phyloP scores from a whole-genome alignment of 257 asterid genomes.

The Echites panduratus region DNA sequence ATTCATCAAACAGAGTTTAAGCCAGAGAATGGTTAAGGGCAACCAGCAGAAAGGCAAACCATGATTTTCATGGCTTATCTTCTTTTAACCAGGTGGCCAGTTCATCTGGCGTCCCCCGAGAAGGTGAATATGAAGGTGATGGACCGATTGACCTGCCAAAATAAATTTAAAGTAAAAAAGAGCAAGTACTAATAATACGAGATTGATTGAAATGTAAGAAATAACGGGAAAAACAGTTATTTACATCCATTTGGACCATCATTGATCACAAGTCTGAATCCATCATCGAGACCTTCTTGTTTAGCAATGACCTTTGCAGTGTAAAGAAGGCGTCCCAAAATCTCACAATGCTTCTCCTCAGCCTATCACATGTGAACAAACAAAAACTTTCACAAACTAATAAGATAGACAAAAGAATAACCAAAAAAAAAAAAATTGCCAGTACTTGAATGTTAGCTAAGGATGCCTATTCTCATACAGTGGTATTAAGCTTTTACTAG shows the following conservation, averaged over 20 bases:
- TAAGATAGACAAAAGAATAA: not conserved
- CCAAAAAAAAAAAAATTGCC: not conserved
- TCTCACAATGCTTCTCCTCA: slow-evolving; percentile 68
- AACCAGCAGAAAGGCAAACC: not conserved
- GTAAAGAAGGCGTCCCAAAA: slow-evolving; percentile 80
- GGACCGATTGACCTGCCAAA: slow-evolving; percentile 78
- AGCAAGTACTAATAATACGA: not conserved
- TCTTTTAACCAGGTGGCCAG: slow-evolving; percentile 92
- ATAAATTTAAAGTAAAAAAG: slow-evolving; percentile 1
- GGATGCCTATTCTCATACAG: not conserved
- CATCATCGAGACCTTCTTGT: slow-evolving; percentile 85
- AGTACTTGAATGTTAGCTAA: not conserved
- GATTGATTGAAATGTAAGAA: not conserved
- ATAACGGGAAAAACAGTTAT: slow-evolving; percentile 11
- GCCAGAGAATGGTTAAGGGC: not conserved
- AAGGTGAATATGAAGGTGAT: slow-evolving; percentile 89
- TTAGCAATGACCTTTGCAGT: slow-evolving; percentile 80
- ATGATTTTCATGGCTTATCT: not conserved
- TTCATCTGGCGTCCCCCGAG: slow-evolving; percentile 94
- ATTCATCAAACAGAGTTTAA: not conserved
- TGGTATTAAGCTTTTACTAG: not conserved
- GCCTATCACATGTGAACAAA: slow-evolving; percentile 39
- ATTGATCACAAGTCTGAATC: slow-evolving; percentile 80
- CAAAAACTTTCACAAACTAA: not conserved
- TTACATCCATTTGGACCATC: slow-evolving; percentile 88